These are phyloP conservation scores for Hirschfeldia incana DNA, from an alignment of 345 rosid genomes.

Conservation along the genomic window DNA sequence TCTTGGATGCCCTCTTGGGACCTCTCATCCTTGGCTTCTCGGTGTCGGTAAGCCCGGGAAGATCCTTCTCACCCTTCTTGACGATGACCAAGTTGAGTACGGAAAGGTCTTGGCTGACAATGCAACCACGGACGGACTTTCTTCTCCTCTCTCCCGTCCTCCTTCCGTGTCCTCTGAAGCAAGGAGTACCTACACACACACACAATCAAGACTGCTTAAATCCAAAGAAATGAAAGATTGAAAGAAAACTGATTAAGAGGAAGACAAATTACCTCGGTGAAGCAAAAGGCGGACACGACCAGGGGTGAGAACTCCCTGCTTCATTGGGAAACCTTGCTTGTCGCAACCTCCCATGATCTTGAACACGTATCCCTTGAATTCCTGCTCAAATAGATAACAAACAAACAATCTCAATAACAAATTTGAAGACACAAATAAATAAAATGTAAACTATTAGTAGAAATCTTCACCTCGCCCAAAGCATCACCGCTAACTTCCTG, in stretches of 20 bases:
- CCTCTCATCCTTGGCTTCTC: slow-evolving; percentile 97
- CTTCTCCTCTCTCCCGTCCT: slow-evolving; percentile 80
- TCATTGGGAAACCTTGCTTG: slow-evolving; percentile 92
- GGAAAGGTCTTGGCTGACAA: slow-evolving; percentile 83
- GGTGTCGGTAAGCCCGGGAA: slow-evolving; percentile 85
- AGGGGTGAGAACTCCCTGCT: slow-evolving; percentile 84
- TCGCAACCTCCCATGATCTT: slow-evolving; percentile 93
- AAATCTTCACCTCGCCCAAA: slow-evolving; percentile 63
- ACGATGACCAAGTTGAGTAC: slow-evolving; percentile 84
- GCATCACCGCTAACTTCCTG: slow-evolving; percentile 84
- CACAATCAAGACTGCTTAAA: neutral
- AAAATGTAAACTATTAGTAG: neutral
- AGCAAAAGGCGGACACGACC: slow-evolving; percentile 88
- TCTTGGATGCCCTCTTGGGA: slow-evolving; percentile 92
- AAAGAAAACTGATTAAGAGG: too few relatives aligned
- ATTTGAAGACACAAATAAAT: neutral
- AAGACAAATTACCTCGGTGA: slow-evolving; percentile 53
- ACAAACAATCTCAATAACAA: neutral
- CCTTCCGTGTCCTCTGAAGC: slow-evolving; percentile 82
- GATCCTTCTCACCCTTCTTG: slow-evolving; percentile 82
- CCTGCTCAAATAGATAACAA: slow-evolving; percentile 42
- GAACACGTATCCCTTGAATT: slow-evolving; percentile 81
- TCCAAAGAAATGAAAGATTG: too few relatives aligned
- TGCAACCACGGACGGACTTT: slow-evolving; percentile 92
- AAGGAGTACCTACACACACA: slow-evolving; percentile 57